Conservation (phyloP, 2,329 filamentous ascomycete species). For the Diaporthe velutina region DNA sequence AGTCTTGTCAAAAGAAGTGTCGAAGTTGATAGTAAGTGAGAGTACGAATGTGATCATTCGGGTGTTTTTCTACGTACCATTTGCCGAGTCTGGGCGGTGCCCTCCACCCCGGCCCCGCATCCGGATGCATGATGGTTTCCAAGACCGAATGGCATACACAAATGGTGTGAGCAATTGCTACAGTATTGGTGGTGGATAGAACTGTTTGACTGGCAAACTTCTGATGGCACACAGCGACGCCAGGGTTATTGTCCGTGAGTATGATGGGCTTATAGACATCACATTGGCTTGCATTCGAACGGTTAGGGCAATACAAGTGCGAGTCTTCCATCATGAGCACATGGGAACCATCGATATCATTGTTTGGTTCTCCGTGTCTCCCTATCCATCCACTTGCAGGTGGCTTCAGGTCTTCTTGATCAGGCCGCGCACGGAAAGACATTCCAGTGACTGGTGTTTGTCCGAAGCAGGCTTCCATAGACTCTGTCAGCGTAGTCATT, state of each 20-base stretch:
- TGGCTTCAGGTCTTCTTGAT: background rate
- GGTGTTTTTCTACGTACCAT: background rate
- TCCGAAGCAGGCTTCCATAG: background rate
- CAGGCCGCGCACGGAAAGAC: too few species aligned
- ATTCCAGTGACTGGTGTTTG: background rate
- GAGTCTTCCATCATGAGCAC: background rate
- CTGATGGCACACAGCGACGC: background rate
- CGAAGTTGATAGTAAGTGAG: too few species aligned
- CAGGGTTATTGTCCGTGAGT: background rate
- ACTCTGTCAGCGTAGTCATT: background rate
- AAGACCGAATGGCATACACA: background rate
- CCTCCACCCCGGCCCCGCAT: conserved; percentile 13
- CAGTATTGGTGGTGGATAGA: too few species aligned
- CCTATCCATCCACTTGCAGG: background rate
- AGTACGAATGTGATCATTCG: too few species aligned
- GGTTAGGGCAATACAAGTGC: background rate
- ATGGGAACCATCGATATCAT: background rate
- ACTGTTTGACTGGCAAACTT: too few species aligned
- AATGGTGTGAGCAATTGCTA: too few species aligned
- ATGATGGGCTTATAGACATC: background rate
- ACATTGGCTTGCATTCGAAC: background rate
- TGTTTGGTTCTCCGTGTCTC: background rate
- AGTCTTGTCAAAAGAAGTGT: too few species aligned
- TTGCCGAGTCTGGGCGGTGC: background rate
- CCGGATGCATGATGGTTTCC: background rate